These are phyloP conservation scores for Tripidium arundinaceum DNA, from an alignment of 202 grass and related monocot genomes.

Conservation along the genomic window DNA sequence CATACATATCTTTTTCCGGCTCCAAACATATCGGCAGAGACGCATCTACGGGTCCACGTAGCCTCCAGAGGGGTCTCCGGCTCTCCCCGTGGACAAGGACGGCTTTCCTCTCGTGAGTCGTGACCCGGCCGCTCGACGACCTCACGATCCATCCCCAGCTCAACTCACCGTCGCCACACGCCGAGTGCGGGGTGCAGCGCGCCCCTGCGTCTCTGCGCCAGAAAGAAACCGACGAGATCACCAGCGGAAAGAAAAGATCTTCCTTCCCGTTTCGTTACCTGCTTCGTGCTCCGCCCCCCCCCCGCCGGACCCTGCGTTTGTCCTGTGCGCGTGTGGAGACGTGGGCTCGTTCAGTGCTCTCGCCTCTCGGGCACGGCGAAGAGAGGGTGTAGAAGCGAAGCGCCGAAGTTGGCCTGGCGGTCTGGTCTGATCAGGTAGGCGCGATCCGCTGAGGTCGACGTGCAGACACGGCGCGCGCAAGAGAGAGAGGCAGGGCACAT, in stretches of 20 bases:
- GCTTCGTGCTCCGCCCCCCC: neutral
- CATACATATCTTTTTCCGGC: neutral
- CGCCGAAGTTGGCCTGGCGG: neutral
- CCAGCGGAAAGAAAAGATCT: neutral
- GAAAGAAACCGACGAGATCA: conserved; percentile 17
- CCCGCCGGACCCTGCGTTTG: neutral
- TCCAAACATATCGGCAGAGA: neutral
- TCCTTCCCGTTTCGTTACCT: neutral
- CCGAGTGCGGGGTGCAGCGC: neutral
- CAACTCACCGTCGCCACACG: conserved; percentile 23
- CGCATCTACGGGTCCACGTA: conserved; percentile 14
- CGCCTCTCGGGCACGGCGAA: neutral
- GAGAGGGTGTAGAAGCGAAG: neutral
- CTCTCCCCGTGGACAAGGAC: neutral
- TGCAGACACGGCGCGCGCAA: neutral
- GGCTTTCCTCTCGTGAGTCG: neutral
- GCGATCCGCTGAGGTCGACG: neutral
- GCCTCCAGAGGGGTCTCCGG: neutral
- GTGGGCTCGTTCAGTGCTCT: conserved; percentile 4
- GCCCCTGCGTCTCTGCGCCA: neutral
- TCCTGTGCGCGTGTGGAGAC: neutral
- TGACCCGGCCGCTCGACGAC: conserved; percentile 25
- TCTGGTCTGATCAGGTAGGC: neutral
- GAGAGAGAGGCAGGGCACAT: neutral
- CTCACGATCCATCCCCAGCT: neutral